Conservation (phyloP, 83 land plant genomes). For the Isoetes engelmannii region DNA sequence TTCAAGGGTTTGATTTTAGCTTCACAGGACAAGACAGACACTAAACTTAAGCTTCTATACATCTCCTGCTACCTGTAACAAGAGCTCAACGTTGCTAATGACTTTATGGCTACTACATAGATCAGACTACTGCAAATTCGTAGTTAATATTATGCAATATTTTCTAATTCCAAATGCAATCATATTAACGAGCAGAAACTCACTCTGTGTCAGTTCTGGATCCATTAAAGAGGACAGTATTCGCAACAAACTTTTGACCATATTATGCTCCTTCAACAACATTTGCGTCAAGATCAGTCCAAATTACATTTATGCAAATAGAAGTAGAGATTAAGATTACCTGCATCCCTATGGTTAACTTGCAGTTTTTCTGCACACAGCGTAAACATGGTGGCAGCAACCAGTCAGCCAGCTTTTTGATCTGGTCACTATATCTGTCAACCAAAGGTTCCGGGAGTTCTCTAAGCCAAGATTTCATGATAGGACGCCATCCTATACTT, state of each 20-base stretch:
- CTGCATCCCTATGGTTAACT: constrained; percentile 26
- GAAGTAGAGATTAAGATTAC: constrained; percentile 9
- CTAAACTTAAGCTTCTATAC: too few relatives aligned
- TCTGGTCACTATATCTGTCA: constrained; percentile 22
- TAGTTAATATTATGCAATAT: too few relatives aligned
- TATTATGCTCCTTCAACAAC: constrained; percentile 27
- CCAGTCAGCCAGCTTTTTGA: constrained; percentile 25
- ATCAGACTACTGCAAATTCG: too few relatives aligned
- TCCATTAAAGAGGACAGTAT: constrained; percentile 15
- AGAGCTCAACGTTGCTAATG: too few relatives aligned
- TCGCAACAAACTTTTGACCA: constrained; percentile 27
- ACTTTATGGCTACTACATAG: too few relatives aligned
- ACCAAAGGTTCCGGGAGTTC: constrained; percentile 24
- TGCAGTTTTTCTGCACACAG: constrained; percentile 27
- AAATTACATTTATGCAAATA: neutral
- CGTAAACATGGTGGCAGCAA: constrained; percentile 29
- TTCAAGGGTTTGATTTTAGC: too few relatives aligned
- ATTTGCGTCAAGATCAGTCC: neutral
- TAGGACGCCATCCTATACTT: constrained; percentile 26
- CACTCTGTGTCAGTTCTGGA: constrained; percentile 31
- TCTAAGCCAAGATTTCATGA: constrained; percentile 24
- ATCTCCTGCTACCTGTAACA: too few relatives aligned
- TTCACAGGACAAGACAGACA: too few relatives aligned
- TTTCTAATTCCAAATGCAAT: neutral
- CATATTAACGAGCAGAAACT: neutral